These are phyloP conservation scores for Nicotiana knightiana DNA, from an alignment of 257 asterid species.

Conservation along the genomic window DNA sequence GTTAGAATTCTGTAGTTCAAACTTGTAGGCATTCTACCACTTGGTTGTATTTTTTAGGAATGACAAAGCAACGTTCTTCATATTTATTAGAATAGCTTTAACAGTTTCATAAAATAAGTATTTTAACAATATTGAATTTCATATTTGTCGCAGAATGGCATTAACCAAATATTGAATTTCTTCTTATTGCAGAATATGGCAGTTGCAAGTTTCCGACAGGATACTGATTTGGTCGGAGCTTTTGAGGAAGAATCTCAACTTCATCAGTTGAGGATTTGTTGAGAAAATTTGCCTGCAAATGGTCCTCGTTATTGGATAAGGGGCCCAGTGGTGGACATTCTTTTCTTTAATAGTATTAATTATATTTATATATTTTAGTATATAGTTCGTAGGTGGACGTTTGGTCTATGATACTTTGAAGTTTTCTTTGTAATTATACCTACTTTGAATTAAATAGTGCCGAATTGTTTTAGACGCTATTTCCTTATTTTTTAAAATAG, in stretches of 20 bases:
- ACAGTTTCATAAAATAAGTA: no score
- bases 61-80: neutral
- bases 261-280: neutral
- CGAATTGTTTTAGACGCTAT: neutral
- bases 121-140: neutral
- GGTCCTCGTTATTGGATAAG: neutral
- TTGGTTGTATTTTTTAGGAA: no score
- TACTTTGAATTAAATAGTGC: neutral
- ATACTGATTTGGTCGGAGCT: constrained; percentile 4
- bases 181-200: constrained; percentile 41
- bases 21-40: no score
- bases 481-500: neutral
- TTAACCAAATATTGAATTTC: neutral
- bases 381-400: neutral
- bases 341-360: neutral
- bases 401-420: neutral
- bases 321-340: neutral
- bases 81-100: neutral
- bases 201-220: constrained; percentile 48
- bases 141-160: neutral
- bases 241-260: no score
- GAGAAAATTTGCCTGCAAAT: neutral
- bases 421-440: neutral
- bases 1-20: no score
- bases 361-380: neutral